Evolutionary conservation across 1,139 yeast species (phyloP), one percentile per base, ranked within the genome.

Genomic region (Blastobotrys raffinosifermentans): DNA sequence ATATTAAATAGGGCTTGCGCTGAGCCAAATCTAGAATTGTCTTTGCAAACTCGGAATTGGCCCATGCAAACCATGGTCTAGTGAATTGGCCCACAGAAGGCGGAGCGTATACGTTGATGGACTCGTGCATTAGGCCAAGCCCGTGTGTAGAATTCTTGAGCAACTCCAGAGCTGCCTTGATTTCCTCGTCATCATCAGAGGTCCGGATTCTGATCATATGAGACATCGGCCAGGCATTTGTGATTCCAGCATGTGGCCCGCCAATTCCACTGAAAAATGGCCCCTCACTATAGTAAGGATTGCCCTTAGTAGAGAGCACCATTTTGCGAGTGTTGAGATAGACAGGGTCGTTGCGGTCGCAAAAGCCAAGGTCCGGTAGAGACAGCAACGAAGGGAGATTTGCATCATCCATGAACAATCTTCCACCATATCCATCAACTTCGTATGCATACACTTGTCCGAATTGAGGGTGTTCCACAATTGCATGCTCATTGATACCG

Each of bases 31-130:
- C 79, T 35, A 86, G 57, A 7, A 86, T 78, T 0, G 94, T 81
- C 57, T 81, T 83, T 8, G 91, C 95, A 61, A 86, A 85, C 58
- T 86, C 95, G 1, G 94, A 78, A 55, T 86, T 87, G 51, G 94
- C 85, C 96, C 96, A 87, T 2, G 95, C 83, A 63, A 87, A 87
- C 95, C 96, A 86, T 2, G 89, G 73, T 41, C 94, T 65, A 0
- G 94, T 81, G 47, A 46, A 65, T 4, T 54, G 46, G 17, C 51
- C 40, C 6, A 51, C 49, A 7, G 57, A 54, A 17, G 40, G 35
- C 1, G 66, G 65, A 2, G 72, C 62, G 49, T 80, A 72, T 2
- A 85, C 94, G 46, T 82, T 66, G 3, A 86, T 75, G 45, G 84
- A 74, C 61, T 86, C 96, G 55, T 86, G 96, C 77, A 86, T 79